phyloP scores from a whole-genome alignment of 2,329 filamentous ascomycete genomes.

The Pyrenophora tritici-repentis region DNA sequence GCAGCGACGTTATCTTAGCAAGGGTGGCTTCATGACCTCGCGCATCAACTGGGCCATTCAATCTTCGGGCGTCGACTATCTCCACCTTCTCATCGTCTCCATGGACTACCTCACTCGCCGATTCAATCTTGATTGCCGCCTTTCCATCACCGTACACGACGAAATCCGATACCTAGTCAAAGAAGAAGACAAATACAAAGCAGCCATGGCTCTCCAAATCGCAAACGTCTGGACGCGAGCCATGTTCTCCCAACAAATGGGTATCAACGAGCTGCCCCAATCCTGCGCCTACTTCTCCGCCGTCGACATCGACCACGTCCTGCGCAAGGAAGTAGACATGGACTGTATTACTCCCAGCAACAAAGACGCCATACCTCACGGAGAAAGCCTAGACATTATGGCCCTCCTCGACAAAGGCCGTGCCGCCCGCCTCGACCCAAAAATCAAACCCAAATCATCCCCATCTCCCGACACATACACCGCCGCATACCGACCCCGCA shows the following conservation, averaged over 20 bases:
- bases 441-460: slow-evolving; percentile 59
- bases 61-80: slow-evolving; percentile 94
- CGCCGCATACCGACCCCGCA: slow-evolving; percentile 74
- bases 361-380: slow-evolving; percentile 74
- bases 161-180: slow-evolving; percentile 94
- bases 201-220: slow-evolving; percentile 90
- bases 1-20: slow-evolving; percentile 84
- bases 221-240: slow-evolving; percentile 95
- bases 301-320: slow-evolving; percentile 89
- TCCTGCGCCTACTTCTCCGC: slow-evolving; percentile 95
- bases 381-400: slow-evolving; percentile 83
- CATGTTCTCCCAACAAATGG: slow-evolving; percentile 97
- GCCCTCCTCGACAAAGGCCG: slow-evolving; percentile 75
- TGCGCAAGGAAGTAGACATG: slow-evolving; percentile 99
- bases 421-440: slow-evolving; percentile 72
- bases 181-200: slow-evolving; percentile 82
- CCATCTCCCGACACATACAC: slow-evolving; percentile 56
- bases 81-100: slow-evolving; percentile 87
- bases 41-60: slow-evolving; percentile 99
- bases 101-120: slow-evolving; percentile 93
- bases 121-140: slow-evolving; percentile 81
- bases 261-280: slow-evolving; percentile 92
- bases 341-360: slow-evolving; percentile 93
- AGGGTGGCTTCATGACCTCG: slow-evolving; percentile 90
- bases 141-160: slow-evolving; percentile 94